phyloP scores from a whole-genome alignment of 345 rosid genomes.

The Corchorus capsularis region DNA sequence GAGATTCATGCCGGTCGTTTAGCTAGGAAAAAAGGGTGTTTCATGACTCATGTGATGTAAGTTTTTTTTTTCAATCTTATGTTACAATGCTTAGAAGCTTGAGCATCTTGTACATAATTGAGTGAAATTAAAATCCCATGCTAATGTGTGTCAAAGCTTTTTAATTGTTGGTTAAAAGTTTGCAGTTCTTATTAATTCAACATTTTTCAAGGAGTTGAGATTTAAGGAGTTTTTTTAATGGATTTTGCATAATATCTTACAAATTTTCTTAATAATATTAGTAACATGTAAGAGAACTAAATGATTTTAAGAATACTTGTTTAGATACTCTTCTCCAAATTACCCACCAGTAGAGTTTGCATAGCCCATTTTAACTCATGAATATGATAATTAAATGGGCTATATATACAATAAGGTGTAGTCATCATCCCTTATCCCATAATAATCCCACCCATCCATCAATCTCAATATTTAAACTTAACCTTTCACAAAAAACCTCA shows the following conservation, averaged over 20 bases:
- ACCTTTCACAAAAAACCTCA: too few relatives aligned
- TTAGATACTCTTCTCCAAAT: too few relatives aligned
- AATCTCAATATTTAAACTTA: too few relatives aligned
- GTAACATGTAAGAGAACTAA: too few relatives aligned
- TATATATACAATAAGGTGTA: too few relatives aligned
- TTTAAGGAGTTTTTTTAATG: neutral
- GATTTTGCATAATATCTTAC: neutral
- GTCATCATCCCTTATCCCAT: too few relatives aligned
- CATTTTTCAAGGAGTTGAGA: neutral
- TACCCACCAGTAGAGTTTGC: too few relatives aligned
- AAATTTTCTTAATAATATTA: too few relatives aligned
- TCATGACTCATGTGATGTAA: neutral
- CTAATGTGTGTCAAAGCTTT: neutral
- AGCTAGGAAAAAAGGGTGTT: neutral
- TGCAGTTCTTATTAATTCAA: neutral
- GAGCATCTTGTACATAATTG: neutral
- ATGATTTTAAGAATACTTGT: too few relatives aligned
- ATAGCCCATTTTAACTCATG: too few relatives aligned
- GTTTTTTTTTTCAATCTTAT: neutral
- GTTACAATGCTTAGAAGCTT: conserved; percentile 10
- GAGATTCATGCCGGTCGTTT: neutral
- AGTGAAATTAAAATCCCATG: neutral
- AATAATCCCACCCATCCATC: too few relatives aligned
- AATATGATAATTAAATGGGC: too few relatives aligned
- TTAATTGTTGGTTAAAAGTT: neutral